Percentiles rank a stretch among this genome's conserved stretches.
Conservation (phyloP, 2,329 filamentous ascomycete species). For the Ceratocystis papillata region DNA sequence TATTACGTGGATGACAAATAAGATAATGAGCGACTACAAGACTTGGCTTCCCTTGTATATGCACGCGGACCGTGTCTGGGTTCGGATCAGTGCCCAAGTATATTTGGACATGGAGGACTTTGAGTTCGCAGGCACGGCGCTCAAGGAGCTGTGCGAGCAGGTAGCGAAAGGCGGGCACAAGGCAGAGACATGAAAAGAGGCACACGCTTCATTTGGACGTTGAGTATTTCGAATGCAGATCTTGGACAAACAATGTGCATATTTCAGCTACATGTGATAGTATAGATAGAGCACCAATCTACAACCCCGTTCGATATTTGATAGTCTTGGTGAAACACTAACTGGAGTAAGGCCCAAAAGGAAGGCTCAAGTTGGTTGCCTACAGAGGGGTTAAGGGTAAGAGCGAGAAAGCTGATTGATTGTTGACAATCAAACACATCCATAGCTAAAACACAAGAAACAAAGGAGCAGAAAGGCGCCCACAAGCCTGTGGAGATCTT, state of each 20-base stretch:
- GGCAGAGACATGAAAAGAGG: background rate
- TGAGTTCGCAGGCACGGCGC: conserved; percentile 50
- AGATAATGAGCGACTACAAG: conserved; percentile 48
- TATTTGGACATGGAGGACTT: conserved; percentile 77
- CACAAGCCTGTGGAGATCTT: no score
- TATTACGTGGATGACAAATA: conserved; percentile 47
- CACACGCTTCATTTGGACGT: background rate
- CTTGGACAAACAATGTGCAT: no score
- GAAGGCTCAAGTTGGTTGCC: no score
- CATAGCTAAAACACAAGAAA: no score
- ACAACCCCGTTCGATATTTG: no score
- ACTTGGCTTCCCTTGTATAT: conserved; percentile 60
- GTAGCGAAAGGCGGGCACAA: conserved; percentile 32
- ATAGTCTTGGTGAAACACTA: no score
- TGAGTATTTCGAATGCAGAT: no score
- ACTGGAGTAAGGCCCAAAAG: no score
- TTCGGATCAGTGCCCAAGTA: conserved; percentile 66
- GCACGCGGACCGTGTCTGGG: conserved; percentile 55
- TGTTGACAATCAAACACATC: background rate
- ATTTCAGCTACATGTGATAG: no score
- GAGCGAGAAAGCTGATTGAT: background rate
- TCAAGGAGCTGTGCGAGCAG: conserved; percentile 42
- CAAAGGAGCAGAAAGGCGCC: no score
- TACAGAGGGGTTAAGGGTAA: no score
- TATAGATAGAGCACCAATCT: no score